phyloP scores from a whole-genome alignment of 345 rosid species.

The Syzygium aqueum region DNA sequence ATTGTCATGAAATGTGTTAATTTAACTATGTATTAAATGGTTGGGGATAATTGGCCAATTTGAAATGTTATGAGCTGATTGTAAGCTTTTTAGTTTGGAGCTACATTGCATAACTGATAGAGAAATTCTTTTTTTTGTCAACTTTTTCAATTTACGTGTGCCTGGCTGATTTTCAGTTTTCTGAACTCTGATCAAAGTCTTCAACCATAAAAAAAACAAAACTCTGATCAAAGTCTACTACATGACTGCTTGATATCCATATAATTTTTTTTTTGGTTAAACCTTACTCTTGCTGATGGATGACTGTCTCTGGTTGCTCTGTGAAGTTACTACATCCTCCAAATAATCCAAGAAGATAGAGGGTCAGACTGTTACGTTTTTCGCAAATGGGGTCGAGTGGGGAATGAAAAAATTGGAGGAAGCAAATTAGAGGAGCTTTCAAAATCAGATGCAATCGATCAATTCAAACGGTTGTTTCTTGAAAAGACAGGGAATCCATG shows the following conservation, averaged over 20 bases:
- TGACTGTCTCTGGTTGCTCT: conserved; percentile 7
- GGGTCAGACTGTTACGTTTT: conserved; percentile 65
- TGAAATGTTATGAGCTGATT: background rate
- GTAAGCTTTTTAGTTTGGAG: background rate
- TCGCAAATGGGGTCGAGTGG: conserved; percentile 97
- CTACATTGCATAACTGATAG: background rate
- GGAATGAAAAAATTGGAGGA: conserved; percentile 84
- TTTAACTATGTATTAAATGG: background rate
- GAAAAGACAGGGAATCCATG: conserved; percentile 95
- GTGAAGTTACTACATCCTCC: conserved; percentile 77
- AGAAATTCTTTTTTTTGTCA: background rate
- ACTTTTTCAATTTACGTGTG: background rate
- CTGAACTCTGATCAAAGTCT: background rate
- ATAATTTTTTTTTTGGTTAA: background rate
- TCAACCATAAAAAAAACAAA: too few relatives aligned
- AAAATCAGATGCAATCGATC: conserved; percentile 57
- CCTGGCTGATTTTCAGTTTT: background rate
- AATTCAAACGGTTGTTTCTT: conserved; percentile 14
- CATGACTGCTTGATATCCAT: background rate
- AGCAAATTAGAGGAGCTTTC: conserved; percentile 61
- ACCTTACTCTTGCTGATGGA: background rate
- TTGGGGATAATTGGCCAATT: background rate
- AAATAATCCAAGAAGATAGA: conserved; percentile 88
- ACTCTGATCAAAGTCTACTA: background rate
- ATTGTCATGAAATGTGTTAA: background rate